Evolutionary conservation across 768 basidiomycete genomes (phyloP), one percentile per base, ranked within the genome.

Genomic region (Podaxis sp.): DNA sequence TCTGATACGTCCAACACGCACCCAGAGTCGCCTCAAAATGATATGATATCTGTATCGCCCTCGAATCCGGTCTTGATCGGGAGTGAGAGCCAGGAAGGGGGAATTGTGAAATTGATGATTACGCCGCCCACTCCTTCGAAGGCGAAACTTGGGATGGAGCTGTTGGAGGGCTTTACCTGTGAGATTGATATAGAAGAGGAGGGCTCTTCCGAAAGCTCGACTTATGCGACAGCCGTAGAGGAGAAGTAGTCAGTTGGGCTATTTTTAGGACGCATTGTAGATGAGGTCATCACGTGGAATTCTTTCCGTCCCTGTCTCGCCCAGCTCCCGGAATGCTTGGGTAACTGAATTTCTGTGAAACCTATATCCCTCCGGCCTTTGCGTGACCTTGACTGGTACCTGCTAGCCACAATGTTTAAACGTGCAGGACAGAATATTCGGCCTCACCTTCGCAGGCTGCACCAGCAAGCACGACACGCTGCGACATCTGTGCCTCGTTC

Each of bases 321-420:
- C 24, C 24, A 57, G 26, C 56, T 46, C n/a, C 26, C 42, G 11
- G 42, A 46, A 51, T 44, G 15, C 42, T 33, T 33, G 33, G 12
- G n/a, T 15, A 9, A 53, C 49, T 40, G 52, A 51, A 56, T 39
- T 19, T 7, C 44, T 46, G 44, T 7, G 44, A 19, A n/a, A 46
- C 44, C 17, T 46, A 19, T 7, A 17, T 19, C 44, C 17, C n/a
- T 17, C n/a, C 19, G 8, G 9, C 44, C 44, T 3, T 19, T 46
- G 44, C 19, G n/a, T 19, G 9, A 19, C 44, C 8, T 46, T 19
- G 17, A n/a, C 44, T 46, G 6, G 17, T 46, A 8, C 44, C 7
- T 22, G n/a, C 19, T 13, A 6, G 28, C 28, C 17, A 59, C 26
- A 42, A 77, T 78, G 77, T 68, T 78, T 63, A 73, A 61, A 61